These are phyloP conservation scores for Lentinula sp. DNA, from an alignment of 768 basidiomycete genomes.

Conservation along the genomic window DNA sequence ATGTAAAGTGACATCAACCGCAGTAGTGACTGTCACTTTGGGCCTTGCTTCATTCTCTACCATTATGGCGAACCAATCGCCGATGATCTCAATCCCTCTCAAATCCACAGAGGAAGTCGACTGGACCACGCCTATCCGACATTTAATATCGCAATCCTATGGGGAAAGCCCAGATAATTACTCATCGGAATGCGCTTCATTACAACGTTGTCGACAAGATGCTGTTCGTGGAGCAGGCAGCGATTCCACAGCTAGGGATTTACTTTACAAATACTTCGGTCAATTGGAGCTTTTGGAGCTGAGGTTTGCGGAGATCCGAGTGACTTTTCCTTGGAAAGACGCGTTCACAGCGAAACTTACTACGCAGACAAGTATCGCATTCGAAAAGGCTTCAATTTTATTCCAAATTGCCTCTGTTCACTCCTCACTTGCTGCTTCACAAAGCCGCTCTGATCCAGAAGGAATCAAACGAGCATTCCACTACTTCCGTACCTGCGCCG, in stretches of 20 bases:
- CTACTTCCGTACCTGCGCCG: slow-evolving; percentile 84
- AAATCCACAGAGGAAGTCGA: slow-evolving; percentile 97
- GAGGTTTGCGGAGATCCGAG: slow-evolving; percentile 92
- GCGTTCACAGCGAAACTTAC: slow-evolving; percentile 93
- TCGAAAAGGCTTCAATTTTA: slow-evolving; percentile 95
- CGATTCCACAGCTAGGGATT: slow-evolving; percentile 90
- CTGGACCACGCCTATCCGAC: slow-evolving; percentile 86
- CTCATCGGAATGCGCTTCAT: slow-evolving; percentile 70
- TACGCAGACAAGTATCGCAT: slow-evolving; percentile 94
- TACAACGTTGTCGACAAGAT: slow-evolving; percentile 92
- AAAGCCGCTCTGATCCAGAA: slow-evolving; percentile 84
- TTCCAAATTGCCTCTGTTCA: slow-evolving; percentile 95
- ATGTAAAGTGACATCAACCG: slow-evolving; percentile 3
- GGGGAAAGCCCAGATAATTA: slow-evolving; percentile 92
- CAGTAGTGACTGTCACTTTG: slow-evolving; percentile 1
- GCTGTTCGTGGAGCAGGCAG: slow-evolving; percentile 95
- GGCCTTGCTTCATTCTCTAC: background rate
- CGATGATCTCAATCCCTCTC: slow-evolving; percentile 87
- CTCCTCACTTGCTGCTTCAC: slow-evolving; percentile 81
- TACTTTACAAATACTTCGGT: slow-evolving; percentile 99
- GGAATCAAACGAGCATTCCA: slow-evolving; percentile 91
- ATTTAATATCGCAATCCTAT: slow-evolving; percentile 85
- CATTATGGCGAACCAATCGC: slow-evolving; percentile 71
- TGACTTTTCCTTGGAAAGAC: slow-evolving; percentile 95
- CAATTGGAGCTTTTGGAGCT: slow-evolving; percentile 96